phyloP scores from a whole-genome alignment of 371 early-diverging fungal species.

The Enterospora canceri region DNA sequence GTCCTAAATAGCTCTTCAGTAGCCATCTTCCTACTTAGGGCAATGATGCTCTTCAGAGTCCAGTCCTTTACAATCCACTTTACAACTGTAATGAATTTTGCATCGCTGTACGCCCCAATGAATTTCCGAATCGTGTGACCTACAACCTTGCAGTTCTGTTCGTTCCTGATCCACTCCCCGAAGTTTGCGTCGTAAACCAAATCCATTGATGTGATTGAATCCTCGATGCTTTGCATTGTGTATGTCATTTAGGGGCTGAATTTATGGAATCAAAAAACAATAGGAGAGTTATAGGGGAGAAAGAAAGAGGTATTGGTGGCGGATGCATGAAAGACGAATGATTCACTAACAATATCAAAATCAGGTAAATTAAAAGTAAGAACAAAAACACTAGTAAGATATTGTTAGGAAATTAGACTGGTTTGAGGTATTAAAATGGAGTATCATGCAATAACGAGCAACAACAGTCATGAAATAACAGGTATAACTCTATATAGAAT shows the following conservation, averaged over 20 bases:
- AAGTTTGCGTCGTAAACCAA: conserved; percentile 58
- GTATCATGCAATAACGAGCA: no score
- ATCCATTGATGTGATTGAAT: conserved; percentile 55
- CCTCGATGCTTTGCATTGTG: conserved; percentile 46
- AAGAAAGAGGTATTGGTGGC: no score
- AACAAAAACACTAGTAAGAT: no score
- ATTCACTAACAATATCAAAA: conserved; percentile 5
- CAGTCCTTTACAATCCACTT: conserved; percentile 58
- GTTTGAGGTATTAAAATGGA: no score
- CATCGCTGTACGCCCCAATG: conserved; percentile 42
- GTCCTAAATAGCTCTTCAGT: conserved; percentile 31
- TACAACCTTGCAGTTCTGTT: conserved; percentile 54
- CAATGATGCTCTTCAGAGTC: conserved; percentile 54
- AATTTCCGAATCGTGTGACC: conserved; percentile 53
- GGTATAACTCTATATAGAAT: no score
- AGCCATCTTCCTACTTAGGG: conserved; percentile 49
- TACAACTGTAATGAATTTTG: conserved; percentile 52
- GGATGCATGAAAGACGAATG: no score
- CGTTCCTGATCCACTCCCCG: conserved; percentile 58
- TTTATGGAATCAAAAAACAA: no score
- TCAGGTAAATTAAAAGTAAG: no score
- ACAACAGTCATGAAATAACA: no score
- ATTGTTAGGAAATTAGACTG: no score
- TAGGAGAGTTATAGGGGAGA: no score
- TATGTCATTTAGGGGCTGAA: conserved; percentile 13